Evolutionary conservation across 345 rosid genomes (phyloP), one percentile per base, ranked within the genome.

Genomic region (Conringia planisiliqua): DNA sequence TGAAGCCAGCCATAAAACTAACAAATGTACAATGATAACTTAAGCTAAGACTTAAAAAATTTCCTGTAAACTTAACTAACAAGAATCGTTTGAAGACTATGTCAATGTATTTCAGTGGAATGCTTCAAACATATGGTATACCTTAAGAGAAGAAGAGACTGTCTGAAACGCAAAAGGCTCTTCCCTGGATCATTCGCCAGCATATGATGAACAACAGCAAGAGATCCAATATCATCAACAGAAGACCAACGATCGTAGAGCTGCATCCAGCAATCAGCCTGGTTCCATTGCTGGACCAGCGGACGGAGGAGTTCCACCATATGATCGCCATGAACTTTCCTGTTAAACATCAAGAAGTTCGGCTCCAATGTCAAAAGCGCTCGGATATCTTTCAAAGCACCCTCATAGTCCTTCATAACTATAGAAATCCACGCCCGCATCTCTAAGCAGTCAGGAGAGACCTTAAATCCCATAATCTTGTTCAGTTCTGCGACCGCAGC

Each of bases 191-290:
- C 93, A 75, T 88, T 83, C 29, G 85, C 82, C 60, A 89, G 66
- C 97, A 92, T 90, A 36, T 87, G 86, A 60, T 92, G 96, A 17
- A 92, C 93, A 75, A 90, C 93, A 30, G 92, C 92, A 16, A 92
- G 73, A 39, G 96, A 92, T 50, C 97, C 96, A 4, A 92, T 86
- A 83, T 92, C 97, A 46, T 92, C 97, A n/a, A 92, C 97, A 12
- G 85, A 81, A 47, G 96, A 92, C 97, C 97, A 92, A 12, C 87
- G 81, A 77, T 92, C 93, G 67, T 87, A 87, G 13, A 92, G 85
- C 72, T 89, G 93, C 92, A 89, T 88, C 97, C 96, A 92, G 73
- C 96, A 89, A 74, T 89, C 96, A 64, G 89, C 96, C 73, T 85
- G 88, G 76, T 82, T 87, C 84, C 85, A 85, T 44, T 86, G 86